Evolutionary conservation across 1,284 basidiomycete species (phyloP).

Genomic region (Bondarzewia mesenterica): DNA sequence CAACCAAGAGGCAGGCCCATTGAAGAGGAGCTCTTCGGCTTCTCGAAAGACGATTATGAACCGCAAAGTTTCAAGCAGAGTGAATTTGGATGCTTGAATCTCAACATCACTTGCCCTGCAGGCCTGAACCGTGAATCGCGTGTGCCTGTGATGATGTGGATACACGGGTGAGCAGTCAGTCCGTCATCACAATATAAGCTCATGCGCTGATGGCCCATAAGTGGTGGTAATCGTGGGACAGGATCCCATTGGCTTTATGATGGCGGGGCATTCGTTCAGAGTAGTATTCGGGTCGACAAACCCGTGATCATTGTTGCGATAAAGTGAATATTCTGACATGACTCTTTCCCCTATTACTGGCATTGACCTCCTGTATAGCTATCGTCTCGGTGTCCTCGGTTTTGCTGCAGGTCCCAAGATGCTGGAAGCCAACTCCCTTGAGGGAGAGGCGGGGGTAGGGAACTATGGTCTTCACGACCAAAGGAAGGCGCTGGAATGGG

Average conservation of each 20-base stretch:
- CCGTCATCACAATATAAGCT: constrained; percentile 18
- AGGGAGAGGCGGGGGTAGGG: constrained; percentile 62
- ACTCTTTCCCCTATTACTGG: constrained; percentile 3
- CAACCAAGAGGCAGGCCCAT: constrained; percentile 40
- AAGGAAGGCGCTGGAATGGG: constrained; percentile 61
- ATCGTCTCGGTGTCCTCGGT: constrained; percentile 67
- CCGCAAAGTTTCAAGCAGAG: constrained; percentile 50
- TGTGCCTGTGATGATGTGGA: constrained; percentile 71
- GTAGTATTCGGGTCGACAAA: constrained; percentile 50
- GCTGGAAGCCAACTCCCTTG: constrained; percentile 52
- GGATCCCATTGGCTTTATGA: constrained; percentile 73
- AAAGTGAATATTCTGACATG: constrained; percentile 43
- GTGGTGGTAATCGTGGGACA: constrained; percentile 61
- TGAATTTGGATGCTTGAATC: constrained; percentile 69
- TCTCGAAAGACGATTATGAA: constrained; percentile 46
- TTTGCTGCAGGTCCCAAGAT: constrained; percentile 58
- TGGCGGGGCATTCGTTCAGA: constrained; percentile 57
- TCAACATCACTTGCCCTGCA: constrained; percentile 68
- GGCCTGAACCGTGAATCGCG: constrained; percentile 39
- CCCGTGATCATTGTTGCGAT: constrained; percentile 66
- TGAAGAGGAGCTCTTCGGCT: constrained; percentile 56
- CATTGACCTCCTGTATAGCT: constrained; percentile 32
- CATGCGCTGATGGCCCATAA: constrained; percentile 19
- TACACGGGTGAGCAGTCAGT: constrained; percentile 51
- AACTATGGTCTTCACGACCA: constrained; percentile 74